phyloP scores from a whole-genome alignment of 1,284 basidiomycete genomes.

The Schizophyllum commune region DNA sequence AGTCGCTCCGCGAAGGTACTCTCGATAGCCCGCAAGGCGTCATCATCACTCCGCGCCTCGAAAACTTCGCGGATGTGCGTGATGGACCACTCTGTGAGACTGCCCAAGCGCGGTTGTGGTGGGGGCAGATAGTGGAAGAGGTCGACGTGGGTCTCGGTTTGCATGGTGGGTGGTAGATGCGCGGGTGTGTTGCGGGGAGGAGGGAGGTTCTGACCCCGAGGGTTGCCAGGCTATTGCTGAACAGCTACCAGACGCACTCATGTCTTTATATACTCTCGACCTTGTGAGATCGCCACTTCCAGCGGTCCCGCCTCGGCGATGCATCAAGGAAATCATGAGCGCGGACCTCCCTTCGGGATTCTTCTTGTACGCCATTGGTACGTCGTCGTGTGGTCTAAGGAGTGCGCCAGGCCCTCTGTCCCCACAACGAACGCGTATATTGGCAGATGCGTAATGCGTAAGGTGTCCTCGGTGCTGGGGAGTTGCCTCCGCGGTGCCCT shows the following conservation, averaged over 20 bases:
- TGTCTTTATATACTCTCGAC: not conserved
- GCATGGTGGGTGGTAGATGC: not conserved
- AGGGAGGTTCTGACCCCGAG: too few species aligned
- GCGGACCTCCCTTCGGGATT: not conserved
- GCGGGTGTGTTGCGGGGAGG: too few species aligned
- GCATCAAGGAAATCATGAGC: not conserved
- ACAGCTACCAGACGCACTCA: too few species aligned
- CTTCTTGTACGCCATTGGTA: not conserved
- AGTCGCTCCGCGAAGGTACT: slow-evolving; percentile 38
- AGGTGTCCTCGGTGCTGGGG: not conserved
- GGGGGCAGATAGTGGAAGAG: not conserved
- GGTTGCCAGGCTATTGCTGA: too few species aligned
- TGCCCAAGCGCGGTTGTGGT: not conserved
- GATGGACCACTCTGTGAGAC: slow-evolving; percentile 45
- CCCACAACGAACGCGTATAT: not conserved
- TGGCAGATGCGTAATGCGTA: not conserved
- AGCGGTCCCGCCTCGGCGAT: not conserved
- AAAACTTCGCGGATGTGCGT: slow-evolving; percentile 44
- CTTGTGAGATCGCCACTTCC: not conserved
- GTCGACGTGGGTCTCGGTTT: not conserved
- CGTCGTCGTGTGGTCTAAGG: not conserved
- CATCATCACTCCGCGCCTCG: slow-evolving; percentile 38
- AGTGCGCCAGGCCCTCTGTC: not conserved
- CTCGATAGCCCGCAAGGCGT: slow-evolving; percentile 35
- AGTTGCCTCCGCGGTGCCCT: not conserved